Base-by-base conservation (phyloP, 2,329 filamentous ascomycete species). In the Aspergillus sp. region DNA sequence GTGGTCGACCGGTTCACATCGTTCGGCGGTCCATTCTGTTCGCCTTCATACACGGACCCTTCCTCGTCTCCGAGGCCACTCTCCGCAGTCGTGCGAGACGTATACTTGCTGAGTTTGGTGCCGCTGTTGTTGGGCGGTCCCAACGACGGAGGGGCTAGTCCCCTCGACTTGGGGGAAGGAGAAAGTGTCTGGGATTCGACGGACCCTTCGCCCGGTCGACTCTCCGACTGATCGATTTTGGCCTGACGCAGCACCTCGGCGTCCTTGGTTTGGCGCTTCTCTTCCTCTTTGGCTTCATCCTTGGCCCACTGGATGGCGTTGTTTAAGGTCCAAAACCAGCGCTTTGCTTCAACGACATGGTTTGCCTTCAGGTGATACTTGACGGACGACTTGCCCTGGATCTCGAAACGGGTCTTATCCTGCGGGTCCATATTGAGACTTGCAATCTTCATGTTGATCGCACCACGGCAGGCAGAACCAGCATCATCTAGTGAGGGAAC, bases 241-340 rank as follows among this genome's bases (percentile, higher is more conserved):
- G 87, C 88, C 61, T 90, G 84, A 52, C 80, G 81, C 44, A 94
- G 69, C 33, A 83, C 76, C 65, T 93, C 88, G 4, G 83, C 85
- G 57, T 84, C 86, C 47, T 82, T 82, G 5, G 81, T 81, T 32
- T 82, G 82, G 50, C 89, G 82, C 55, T 77, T 82, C 61, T 91
- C 85, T 59, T 96, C 91, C 65, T 94, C 88, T 57, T 86, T 90
- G 5, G 88, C 90, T 69, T 97, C 93, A 61, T 98, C 93, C 67
- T 98, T 98, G 52, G 88, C 85, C 86, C 88, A 97, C 64, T 97
- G 93, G 43, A 98, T 98, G 4, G 93, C 91, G 65, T 98, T 98
- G 71, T 98, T 98, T 52, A 98, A 74, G 0, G 93, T 88, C 93
- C 93, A 98, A 68, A 94, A 98, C 93, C 93, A 98, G 46, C 93